Percentiles rank a stretch among this genome's conserved stretches.
Evolutionary conservation across 352 stramenopile species (phyloP).

Genomic region (Globisporangium acanthophoron): DNA sequence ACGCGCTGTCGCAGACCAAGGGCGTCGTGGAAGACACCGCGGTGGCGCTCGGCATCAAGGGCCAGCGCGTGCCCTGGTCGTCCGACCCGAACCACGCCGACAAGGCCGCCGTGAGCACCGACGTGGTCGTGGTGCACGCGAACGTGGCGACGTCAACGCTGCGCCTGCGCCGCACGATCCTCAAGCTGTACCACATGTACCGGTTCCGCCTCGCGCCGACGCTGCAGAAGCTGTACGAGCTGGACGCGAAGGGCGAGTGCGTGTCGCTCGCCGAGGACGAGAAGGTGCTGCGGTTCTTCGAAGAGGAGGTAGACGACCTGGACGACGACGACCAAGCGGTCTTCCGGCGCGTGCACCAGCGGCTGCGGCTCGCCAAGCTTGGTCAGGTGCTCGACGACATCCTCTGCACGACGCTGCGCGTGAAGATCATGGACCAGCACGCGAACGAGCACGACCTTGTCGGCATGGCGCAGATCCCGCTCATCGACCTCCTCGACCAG

Average conservation of each 20-base stretch:
- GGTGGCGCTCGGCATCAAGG: slow-evolving; percentile 35
- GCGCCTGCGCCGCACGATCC: slow-evolving; percentile 46
- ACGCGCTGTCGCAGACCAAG: slow-evolving; percentile 39
- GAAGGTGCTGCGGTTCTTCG: slow-evolving; percentile 47
- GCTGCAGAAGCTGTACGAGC: slow-evolving; percentile 37
- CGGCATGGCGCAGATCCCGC: slow-evolving; percentile 49
- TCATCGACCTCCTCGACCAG: slow-evolving; percentile 67
- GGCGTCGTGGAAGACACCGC: slow-evolving; percentile 46
- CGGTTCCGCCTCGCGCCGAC: slow-evolving; percentile 41
- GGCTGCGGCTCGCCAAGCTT: slow-evolving; percentile 50
- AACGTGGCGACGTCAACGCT: slow-evolving; percentile 42
- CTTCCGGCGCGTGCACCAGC: slow-evolving; percentile 44
- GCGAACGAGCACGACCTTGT: slow-evolving; percentile 39
- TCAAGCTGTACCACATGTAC: slow-evolving; percentile 60
- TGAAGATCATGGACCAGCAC: slow-evolving; percentile 60
- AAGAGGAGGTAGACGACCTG: slow-evolving; percentile 61
- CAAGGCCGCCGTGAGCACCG: not conserved
- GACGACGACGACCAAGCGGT: slow-evolving; percentile 49
- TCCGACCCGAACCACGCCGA: slow-evolving; percentile 16
- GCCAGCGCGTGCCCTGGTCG: slow-evolving; percentile 42
- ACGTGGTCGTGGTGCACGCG: slow-evolving; percentile 37
- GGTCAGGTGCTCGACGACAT: slow-evolving; percentile 55
- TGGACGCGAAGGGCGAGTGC: slow-evolving; percentile 35
- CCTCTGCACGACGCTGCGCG: slow-evolving; percentile 43
- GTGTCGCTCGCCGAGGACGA: slow-evolving; percentile 36